Evolutionary conservation across 768 basidiomycete species (phyloP).

Genomic region (Auricularia sp.): DNA sequence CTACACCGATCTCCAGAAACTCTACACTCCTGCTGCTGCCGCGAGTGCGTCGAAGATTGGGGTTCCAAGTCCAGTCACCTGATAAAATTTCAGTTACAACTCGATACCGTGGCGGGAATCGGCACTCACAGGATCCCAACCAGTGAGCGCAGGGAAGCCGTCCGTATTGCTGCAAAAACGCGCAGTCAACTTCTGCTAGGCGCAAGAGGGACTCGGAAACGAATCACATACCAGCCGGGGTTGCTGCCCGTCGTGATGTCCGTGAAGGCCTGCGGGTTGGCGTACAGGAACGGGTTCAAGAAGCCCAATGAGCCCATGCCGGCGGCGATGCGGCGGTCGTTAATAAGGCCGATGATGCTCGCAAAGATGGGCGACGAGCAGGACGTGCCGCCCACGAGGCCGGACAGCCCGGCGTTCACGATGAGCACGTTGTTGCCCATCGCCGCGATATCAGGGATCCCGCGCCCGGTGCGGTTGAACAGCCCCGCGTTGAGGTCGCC

Average conservation of each 20-base stretch:
- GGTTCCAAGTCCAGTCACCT: too few relatives aligned
- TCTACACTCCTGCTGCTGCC: too few relatives aligned
- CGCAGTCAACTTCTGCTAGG: too few relatives aligned
- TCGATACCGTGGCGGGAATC: neutral
- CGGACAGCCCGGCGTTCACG: conserved; percentile 10
- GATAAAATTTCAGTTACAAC: too few relatives aligned
- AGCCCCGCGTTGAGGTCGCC: conserved; percentile 16
- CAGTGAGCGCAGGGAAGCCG: conserved; percentile 3
- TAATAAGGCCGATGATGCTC: conserved; percentile 23
- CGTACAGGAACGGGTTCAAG: conserved; percentile 28
- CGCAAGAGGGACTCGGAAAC: conserved; percentile 5
- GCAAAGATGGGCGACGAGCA: conserved; percentile 25
- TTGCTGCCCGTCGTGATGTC: conserved; percentile 23
- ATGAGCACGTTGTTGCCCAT: conserved; percentile 20
- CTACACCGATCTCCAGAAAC: too few relatives aligned
- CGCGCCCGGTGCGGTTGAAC: conserved; percentile 9
- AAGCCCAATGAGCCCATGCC: conserved; percentile 24
- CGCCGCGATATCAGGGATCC: neutral
- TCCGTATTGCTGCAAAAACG: neutral
- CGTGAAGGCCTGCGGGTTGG: conserved; percentile 16
- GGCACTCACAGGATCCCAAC: conserved; percentile 10
- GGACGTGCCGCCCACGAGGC: conserved; percentile 21
- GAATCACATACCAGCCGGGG: conserved; percentile 10
- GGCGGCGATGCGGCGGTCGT: conserved; percentile 21
- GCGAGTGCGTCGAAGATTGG: too few relatives aligned